Conservation (phyloP, 805 yeast genomes). For the Ogataea sp. region DNA sequence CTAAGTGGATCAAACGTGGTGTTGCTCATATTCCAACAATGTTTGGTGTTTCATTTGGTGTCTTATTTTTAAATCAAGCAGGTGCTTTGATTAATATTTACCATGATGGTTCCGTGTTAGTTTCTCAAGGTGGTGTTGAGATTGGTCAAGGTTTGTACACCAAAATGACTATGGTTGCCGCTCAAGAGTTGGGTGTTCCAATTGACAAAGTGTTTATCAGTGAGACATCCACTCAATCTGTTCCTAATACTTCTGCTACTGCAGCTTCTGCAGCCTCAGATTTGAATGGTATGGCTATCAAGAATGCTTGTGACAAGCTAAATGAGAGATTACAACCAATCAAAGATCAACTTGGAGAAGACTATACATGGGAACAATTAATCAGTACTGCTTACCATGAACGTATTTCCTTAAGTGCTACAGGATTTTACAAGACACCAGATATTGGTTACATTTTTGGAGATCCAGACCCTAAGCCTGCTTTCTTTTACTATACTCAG, state of each 20-base stretch:
- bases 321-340: conserved; percentile 33
- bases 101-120: conserved; percentile 36
- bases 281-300: conserved; percentile 41
- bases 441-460: conserved; percentile 36
- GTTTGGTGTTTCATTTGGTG: conserved; percentile 42
- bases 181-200: conserved; percentile 33
- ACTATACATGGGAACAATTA: conserved; percentile 32
- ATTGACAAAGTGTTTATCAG: conserved; percentile 32
- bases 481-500: conserved; percentile 39
- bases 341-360: conserved; percentile 25
- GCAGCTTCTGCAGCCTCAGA: conserved; percentile 44
- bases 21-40: conserved; percentile 37
- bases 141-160: conserved; percentile 43
- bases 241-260: conserved; percentile 40
- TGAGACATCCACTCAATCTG: conserved; percentile 39
- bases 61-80: conserved; percentile 35
- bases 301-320: conserved; percentile 36
- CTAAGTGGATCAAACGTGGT: conserved; percentile 40
- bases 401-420: conserved; percentile 37
- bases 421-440: conserved; percentile 43
- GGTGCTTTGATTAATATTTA: conserved; percentile 40
- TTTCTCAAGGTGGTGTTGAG: conserved; percentile 42
- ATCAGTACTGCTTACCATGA: conserved; percentile 35
- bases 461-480: conserved; percentile 34
- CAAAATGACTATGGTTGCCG: conserved; percentile 40